Percentiles rank a stretch among this genome's conserved stretches.
These are phyloP conservation scores for Lipomyces chichibuensis DNA, from an alignment of 805 yeast genomes.

Conservation along the genomic window DNA sequence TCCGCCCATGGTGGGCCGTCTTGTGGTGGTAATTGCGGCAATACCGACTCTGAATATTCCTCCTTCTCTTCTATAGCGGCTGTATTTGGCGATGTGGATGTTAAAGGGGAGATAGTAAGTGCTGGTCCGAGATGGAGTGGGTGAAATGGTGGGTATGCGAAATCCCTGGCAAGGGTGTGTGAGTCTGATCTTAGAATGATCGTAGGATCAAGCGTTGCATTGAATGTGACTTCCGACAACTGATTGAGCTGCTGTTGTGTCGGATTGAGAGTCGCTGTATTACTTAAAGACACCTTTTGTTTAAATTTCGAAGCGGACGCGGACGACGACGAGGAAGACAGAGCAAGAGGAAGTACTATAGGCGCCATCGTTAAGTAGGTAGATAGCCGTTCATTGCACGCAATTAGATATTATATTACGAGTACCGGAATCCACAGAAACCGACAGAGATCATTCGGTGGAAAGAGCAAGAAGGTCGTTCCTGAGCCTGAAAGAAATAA, in stretches of 20 bases:
- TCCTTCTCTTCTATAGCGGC: conserved; percentile 22
- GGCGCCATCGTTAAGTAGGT: background rate
- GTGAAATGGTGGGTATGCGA: conserved; percentile 71
- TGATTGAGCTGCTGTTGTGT: background rate
- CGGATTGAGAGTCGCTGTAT: background rate
- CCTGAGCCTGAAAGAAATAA: background rate
- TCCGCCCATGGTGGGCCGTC: conserved; percentile 47
- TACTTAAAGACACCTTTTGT: background rate
- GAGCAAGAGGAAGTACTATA: conserved; percentile 9
- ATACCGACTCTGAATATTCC: background rate
- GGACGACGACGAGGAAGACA: conserved; percentile 9
- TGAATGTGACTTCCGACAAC: background rate
- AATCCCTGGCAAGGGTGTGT: conserved; percentile 59
- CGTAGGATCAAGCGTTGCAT: background rate
- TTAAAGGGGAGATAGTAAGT: conserved; percentile 21
- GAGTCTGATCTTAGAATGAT: background rate
- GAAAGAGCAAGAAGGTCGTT: background rate
- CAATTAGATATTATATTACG: background rate
- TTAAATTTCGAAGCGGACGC: conserved; percentile 5
- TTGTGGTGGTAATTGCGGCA: conserved; percentile 21
- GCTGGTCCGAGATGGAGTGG: conserved; percentile 71
- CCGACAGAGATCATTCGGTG: background rate
- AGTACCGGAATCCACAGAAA: background rate
- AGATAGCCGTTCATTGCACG: background rate
- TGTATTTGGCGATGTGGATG: conserved; percentile 26